Conservation (phyloP, 2,329 filamentous ascomycete genomes). For the Fusarium sulawesiense region DNA sequence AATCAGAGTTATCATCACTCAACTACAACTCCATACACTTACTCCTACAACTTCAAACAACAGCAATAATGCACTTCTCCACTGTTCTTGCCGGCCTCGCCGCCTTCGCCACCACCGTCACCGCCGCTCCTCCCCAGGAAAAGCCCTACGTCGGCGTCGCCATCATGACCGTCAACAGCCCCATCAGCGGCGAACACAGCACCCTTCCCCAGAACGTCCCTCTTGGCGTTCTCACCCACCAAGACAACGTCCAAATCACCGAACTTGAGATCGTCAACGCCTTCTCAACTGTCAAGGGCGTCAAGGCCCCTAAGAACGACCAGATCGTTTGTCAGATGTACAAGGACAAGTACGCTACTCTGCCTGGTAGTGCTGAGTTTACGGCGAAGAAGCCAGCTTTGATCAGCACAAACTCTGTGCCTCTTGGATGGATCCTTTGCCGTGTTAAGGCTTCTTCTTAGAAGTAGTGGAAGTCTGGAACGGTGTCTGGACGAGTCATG, state of each 20-base stretch:
- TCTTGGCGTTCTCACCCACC: slow-evolving; percentile 17
- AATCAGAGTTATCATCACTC: no score
- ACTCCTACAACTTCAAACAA: neutral
- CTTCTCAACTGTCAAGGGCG: slow-evolving; percentile 1
- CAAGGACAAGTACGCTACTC: slow-evolving; percentile 24
- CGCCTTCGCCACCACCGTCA: neutral
- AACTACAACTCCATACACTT: neutral
- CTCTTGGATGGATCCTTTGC: slow-evolving; percentile 33
- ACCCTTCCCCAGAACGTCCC: slow-evolving; percentile 7
- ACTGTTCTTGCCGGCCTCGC: neutral
- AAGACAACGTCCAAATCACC: slow-evolving; percentile 2
- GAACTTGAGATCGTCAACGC: slow-evolving; percentile 1
- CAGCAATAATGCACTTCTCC: slow-evolving; percentile 13
- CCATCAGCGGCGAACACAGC: neutral
- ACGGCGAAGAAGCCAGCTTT: neutral
- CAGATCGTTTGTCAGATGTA: slow-evolving; percentile 32
- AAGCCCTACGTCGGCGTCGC: neutral
- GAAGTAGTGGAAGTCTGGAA: neutral
- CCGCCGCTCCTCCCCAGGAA: slow-evolving; percentile 7
- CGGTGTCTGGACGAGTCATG: no score
- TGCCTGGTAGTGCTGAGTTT: slow-evolving; percentile 18
- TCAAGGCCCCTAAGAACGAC: slow-evolving; percentile 2
- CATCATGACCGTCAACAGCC: slow-evolving; percentile 13
- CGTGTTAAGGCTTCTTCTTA: slow-evolving; percentile 8
- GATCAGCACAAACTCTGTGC: slow-evolving; percentile 26